Percentiles rank a stretch among this genome's conserved stretches.
phyloP scores from a whole-genome alignment of 805 yeast genomes.

The Brettanomyces custersianus region DNA sequence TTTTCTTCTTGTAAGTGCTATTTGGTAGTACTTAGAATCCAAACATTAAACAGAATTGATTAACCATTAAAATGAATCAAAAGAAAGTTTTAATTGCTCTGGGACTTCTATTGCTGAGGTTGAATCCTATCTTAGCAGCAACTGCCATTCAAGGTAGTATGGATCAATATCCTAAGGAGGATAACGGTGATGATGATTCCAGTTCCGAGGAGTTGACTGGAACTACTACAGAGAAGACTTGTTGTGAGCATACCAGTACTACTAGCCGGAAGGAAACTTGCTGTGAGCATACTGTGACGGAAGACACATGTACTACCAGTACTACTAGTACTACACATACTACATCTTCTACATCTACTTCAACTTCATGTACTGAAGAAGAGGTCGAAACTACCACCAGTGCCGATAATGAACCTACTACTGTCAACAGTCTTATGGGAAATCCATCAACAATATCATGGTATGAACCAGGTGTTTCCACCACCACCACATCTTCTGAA shows the following conservation, averaged over 20 bases:
- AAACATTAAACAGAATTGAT: too few relatives aligned
- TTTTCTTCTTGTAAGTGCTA: too few relatives aligned
- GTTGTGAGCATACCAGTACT: too few relatives aligned
- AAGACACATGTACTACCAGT: background rate
- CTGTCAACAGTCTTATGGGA: conserved; percentile 15
- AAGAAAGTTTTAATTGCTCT: too few relatives aligned
- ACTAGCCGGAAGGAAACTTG: background rate
- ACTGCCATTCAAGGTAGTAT: conserved; percentile 3
- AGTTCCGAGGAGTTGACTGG: background rate
- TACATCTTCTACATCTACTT: conserved; percentile 4
- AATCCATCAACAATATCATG: background rate
- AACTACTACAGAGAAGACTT: conserved; percentile 3
- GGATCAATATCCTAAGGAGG: conserved; percentile 4
- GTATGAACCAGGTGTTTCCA: background rate
- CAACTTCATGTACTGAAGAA: conserved; percentile 2
- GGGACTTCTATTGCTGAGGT: background rate
- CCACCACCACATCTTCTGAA: conserved; percentile 2
- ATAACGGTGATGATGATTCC: conserved; percentile 1
- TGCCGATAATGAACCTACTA: conserved; percentile 2
- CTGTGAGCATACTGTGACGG: background rate
- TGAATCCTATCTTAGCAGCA: conserved; percentile 1
- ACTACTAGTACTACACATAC: conserved; percentile 5
- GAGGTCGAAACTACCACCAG: conserved; percentile 1
- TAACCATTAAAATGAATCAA: too few relatives aligned
- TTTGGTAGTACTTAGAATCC: too few relatives aligned